phyloP scores from a whole-genome alignment of 352 stramenopile species.

The Phytophthora agathidicida region DNA sequence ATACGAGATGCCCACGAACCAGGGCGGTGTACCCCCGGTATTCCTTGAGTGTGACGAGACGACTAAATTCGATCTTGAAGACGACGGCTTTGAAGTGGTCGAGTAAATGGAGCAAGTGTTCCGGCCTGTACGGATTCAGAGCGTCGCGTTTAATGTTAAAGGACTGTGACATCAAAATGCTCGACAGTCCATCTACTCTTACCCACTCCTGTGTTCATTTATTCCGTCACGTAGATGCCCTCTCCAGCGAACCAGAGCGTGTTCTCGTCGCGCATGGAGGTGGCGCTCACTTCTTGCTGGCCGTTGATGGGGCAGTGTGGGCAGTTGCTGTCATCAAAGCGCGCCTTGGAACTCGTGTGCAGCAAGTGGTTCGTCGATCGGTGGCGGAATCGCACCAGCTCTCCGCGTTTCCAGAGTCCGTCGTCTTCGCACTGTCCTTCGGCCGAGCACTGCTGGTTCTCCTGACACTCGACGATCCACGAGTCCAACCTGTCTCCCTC shows the following conservation, averaged over 20 bases:
- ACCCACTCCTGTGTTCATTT: conserved; percentile 6
- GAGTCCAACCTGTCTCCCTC: conserved; percentile 75
- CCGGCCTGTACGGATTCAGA: conserved; percentile 1
- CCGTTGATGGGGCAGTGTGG: conserved; percentile 85
- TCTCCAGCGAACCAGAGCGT: conserved; percentile 84
- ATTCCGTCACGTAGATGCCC: conserved; percentile 81
- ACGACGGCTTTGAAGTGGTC: conserved; percentile 84
- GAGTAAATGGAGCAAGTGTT: conserved; percentile 25
- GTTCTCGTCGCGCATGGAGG: conserved; percentile 45
- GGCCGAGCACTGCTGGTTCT: conserved; percentile 74
- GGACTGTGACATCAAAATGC: conserved; percentile 1
- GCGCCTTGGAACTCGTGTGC: conserved; percentile 46
- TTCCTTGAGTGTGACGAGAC: conserved; percentile 78
- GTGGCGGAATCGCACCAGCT: conserved; percentile 75
- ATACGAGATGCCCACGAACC: conserved; percentile 76
- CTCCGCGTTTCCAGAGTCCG: conserved; percentile 75
- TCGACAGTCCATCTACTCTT: conserved; percentile 20
- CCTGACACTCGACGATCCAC: conserved; percentile 81
- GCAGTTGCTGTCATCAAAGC: conserved; percentile 85
- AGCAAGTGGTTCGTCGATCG: conserved; percentile 57
- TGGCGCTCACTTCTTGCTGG: conserved; percentile 84
- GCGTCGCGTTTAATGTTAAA: conserved; percentile 38
- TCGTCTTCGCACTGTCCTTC: conserved; percentile 74
- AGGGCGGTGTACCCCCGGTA: conserved; percentile 68
- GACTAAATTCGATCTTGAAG: conserved; percentile 78